Base-by-base conservation (phyloP, 805 yeast genomes). In the Hanseniaspora valbyensis region DNA sequence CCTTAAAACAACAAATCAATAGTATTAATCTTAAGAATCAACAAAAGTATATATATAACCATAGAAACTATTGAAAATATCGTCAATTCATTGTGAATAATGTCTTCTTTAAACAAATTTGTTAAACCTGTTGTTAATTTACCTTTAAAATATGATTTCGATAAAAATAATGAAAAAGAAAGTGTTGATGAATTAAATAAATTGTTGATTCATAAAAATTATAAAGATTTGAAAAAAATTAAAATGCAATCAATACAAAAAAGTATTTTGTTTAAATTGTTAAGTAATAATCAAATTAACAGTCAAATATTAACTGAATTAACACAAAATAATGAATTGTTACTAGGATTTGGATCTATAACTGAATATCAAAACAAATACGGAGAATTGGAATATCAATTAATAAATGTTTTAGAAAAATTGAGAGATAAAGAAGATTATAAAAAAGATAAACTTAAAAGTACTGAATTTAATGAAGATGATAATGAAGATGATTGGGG, bases 221-320 rank as follows among this genome's bases (percentile, higher is more conserved):
- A 24, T 19, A 39, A 39, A 9, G 50, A 46, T 9, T 19, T 46
- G 22, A 32, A 40, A 28, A 30, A 39, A 22, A 26, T 46, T 2
- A 46, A 46, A 16, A 19, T 22, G 21, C 50, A 46, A 22, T 28
- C 50, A 4, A 39, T 46, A 13, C 39, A 46, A 32, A 46, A 46
- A 25, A 18, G 33, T 3, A 12, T 46, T 3, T 1, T 40, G 3
- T 46, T 39, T 24, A 46, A 46, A 22, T 25, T 46, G 2, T 16
- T 46, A 14, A 46, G 21, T 14, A 12, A 32, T 4, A 41, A 33
- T 18, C 29, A 46, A 12, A 18, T 39, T 13, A 40, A 32, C n/a
- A 39, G 44, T 16, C 40, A 30, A 9, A n/a, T 12, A 2, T 14
- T 46, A 19, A 29, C 22, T 13, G 10, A 18, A 8, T 22, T 46